phyloP scores from a whole-genome alignment of 73 alveolate genomes.

The Paramecium primaurelia region DNA sequence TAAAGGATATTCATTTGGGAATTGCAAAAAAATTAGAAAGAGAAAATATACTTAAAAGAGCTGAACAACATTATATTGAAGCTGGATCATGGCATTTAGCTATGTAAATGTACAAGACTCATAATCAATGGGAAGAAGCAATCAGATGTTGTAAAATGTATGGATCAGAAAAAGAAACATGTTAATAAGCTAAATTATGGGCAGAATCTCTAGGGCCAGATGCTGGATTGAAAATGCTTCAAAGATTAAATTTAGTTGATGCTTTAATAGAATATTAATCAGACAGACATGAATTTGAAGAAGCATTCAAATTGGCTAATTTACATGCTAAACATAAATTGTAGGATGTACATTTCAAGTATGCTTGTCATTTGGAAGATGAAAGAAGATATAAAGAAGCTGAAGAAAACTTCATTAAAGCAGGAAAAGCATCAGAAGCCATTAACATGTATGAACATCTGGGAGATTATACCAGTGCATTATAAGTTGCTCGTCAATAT shows the following conservation, averaged over 20 bases:
- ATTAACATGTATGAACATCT: slow-evolving; percentile 97
- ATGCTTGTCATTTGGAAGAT: slow-evolving; percentile 97
- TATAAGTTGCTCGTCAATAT: slow-evolving; percentile 96
- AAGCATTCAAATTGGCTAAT: slow-evolving; percentile 96
- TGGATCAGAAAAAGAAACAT: slow-evolving; percentile 95
- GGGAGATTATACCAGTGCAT: slow-evolving; percentile 98
- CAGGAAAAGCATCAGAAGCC: slow-evolving; percentile 99
- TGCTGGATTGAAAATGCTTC: slow-evolving; percentile 89
- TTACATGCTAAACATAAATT: slow-evolving; percentile 92
- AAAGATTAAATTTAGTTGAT: slow-evolving; percentile 94
- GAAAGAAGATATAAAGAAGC: slow-evolving; percentile 97
- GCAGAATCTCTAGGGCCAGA: slow-evolving; percentile 96
- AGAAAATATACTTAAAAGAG: slow-evolving; percentile 95
- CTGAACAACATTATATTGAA: slow-evolving; percentile 98
- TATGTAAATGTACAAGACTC: slow-evolving; percentile 95
- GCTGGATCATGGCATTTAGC: slow-evolving; percentile 97
- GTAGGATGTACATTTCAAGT: slow-evolving; percentile 96
- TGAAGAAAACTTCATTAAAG: slow-evolving; percentile 98
- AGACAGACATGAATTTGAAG: slow-evolving; percentile 92
- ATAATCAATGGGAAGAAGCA: slow-evolving; percentile 98
- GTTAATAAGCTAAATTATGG: slow-evolving; percentile 96
- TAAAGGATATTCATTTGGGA: slow-evolving; percentile 91
- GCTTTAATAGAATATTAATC: slow-evolving; percentile 98
- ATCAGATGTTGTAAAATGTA: slow-evolving; percentile 97
- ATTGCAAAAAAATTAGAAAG: slow-evolving; percentile 96